Conservation (phyloP, 202 grass and related monocot species). For the Digitaria exilis region DNA sequence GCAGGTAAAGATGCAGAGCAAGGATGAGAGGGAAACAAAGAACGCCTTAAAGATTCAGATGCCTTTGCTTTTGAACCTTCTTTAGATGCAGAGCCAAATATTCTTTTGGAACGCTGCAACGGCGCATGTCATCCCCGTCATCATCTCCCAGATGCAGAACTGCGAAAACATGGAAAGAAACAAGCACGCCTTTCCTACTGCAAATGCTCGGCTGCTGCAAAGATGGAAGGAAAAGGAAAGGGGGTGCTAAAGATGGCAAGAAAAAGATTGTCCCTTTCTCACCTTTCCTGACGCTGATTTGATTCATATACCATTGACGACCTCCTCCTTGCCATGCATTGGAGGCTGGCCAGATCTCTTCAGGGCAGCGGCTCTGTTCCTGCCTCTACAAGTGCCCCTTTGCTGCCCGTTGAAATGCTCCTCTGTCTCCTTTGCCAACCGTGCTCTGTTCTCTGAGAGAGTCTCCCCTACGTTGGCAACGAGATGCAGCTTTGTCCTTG, state of each 20-base stretch:
- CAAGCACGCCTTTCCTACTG: conserved; percentile 42
- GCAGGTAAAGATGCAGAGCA: conserved; percentile 46
- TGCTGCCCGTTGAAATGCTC: no score
- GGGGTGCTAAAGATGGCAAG: conserved; percentile 10
- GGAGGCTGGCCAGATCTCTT: background rate
- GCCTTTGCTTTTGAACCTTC: conserved; percentile 55
- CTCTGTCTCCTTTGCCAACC: background rate
- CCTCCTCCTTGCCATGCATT: conserved; percentile 35
- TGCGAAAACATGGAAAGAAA: conserved; percentile 55
- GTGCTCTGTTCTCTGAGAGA: conserved; percentile 3
- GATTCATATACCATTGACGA: conserved; percentile 32
- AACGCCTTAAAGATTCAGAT: conserved; percentile 35
- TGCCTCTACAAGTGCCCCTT: background rate
- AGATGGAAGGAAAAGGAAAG: background rate
- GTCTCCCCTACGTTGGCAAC: background rate
- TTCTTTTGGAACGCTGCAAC: background rate
- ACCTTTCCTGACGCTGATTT: conserved; percentile 48
- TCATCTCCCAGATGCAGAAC: background rate
- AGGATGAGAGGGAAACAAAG: background rate
- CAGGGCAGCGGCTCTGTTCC: background rate
- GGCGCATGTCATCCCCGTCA: background rate
- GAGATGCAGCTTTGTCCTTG: background rate
- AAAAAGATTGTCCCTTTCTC: conserved; percentile 15
- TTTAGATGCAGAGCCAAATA: conserved; percentile 46
- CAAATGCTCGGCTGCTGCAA: conserved; percentile 21